Conservation (phyloP, 2,329 filamentous ascomycete genomes). For the Beauveria medogensis region DNA sequence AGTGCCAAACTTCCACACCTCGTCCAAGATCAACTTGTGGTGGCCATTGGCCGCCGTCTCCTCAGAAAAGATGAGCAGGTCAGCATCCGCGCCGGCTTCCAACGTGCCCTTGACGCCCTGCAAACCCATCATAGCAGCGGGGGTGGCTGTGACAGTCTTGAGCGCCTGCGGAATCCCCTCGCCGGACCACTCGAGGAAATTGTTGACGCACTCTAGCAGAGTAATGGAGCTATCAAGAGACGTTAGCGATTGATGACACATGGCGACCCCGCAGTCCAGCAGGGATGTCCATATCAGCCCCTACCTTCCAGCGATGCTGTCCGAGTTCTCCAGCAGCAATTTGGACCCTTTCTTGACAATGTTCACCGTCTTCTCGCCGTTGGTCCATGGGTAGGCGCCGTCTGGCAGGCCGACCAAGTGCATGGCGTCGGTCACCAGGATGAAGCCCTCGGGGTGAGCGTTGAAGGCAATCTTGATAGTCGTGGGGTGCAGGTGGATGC, state of each 20-base stretch:
- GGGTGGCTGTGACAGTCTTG: slow-evolving; percentile 65
- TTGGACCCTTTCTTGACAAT: slow-evolving; percentile 65
- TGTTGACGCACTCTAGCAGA: slow-evolving; percentile 74
- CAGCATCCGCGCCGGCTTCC: slow-evolving; percentile 55
- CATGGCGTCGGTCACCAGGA: slow-evolving; percentile 91
- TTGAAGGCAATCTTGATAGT: slow-evolving; percentile 85
- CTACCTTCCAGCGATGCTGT: slow-evolving; percentile 69
- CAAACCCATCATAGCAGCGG: slow-evolving; percentile 67
- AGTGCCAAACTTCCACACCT: slow-evolving; percentile 73
- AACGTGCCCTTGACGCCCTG: slow-evolving; percentile 58
- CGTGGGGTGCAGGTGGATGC: slow-evolving; percentile 82
- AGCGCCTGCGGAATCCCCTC: slow-evolving; percentile 60
- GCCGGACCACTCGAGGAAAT: slow-evolving; percentile 70
- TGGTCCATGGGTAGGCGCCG: slow-evolving; percentile 79
- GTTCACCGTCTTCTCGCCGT: slow-evolving; percentile 50
- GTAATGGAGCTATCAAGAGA: slow-evolving; percentile 48
- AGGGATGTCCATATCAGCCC: slow-evolving; percentile 14
- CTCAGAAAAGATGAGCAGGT: slow-evolving; percentile 61
- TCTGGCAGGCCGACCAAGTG: slow-evolving; percentile 76
- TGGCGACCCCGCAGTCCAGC: neutral
- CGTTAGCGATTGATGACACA: neutral
- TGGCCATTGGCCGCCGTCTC: slow-evolving; percentile 32
- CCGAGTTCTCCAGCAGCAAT: slow-evolving; percentile 68
- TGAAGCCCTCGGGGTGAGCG: slow-evolving; percentile 74
- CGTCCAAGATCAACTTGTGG: slow-evolving; percentile 54